Evolutionary conservation across 768 basidiomycete genomes (phyloP), one percentile per base, ranked within the genome.

Genomic region (Neoboletus brunneissimus): DNA sequence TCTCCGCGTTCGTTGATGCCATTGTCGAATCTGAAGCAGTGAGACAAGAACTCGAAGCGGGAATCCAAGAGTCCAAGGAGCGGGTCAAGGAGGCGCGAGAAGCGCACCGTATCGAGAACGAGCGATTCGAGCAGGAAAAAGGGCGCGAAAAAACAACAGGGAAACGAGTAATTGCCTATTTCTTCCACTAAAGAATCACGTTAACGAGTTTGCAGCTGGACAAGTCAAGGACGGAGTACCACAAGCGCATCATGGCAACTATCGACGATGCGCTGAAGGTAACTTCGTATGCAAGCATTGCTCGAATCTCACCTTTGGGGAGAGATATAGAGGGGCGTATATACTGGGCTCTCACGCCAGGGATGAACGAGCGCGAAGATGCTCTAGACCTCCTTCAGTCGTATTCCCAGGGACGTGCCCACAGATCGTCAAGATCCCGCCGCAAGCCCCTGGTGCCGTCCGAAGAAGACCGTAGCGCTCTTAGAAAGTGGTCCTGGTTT

Each of bases 401-500:
- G 10, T 52, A 53, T 35, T 59, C 66, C 31, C 73, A 60, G 50
- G 71, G 60, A 51, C 71, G 57, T 48, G 54, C 57, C 42, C 71
- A 71, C 44, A 77, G 66, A 63, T 62, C 57, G 62, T 63, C 56
- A 51, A 69, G 54, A 78, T 77, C 63, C 54, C 71, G 51, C 58
- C 79, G 68, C 63, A 79, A 73, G 64, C 74, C 69, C 29, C 74
- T 67, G 53, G 66, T 67, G 27, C 72, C 70, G 31, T 77, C 76
- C 9, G 69, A 73, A 31, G 81, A 81, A 15, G 82, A 85, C n/a
- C 74, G 84, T n/a, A 67, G 68, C 22, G 70, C 75, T 34, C 69
- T 86, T 68, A 78, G 68, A 55, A 77, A 81, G 32, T 93, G 90
- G 89, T 77, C 83, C 1, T 90, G 86, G 86, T 87, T 89, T 67